A percentile compares a stretch with the other conserved stretches of the same genome.
phyloP scores from a whole-genome alignment of 805 yeast genomes.

The Kurtzmaniella cleridarum region DNA sequence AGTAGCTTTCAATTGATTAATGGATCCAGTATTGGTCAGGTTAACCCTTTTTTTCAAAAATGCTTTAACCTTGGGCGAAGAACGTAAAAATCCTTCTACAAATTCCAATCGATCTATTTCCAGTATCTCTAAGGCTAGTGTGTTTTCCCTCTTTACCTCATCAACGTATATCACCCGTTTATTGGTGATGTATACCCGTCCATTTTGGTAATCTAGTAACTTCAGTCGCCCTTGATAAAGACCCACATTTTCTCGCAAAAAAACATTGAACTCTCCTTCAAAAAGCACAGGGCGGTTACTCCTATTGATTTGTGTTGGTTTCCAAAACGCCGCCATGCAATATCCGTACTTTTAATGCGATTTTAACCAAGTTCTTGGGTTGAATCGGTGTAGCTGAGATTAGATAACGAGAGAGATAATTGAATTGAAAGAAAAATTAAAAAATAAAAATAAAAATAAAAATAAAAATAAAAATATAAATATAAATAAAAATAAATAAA shows the following conservation, averaged over 20 bases:
- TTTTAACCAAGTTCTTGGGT: neutral
- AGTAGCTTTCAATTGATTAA: neutral
- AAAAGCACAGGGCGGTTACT: conserved; percentile 34
- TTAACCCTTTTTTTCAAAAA: conserved; percentile 10
- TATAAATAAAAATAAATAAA: neutral
- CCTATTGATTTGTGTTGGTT: conserved; percentile 30
- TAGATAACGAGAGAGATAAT: neutral
- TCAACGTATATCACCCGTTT: conserved; percentile 71
- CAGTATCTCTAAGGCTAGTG: conserved; percentile 43
- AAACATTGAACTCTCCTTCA: conserved; percentile 28
- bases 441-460: no score
- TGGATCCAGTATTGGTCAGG: neutral
- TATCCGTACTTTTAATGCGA: neutral
- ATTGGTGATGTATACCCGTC: conserved; percentile 74
- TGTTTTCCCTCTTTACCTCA: conserved; percentile 29
- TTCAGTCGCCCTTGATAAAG: conserved; percentile 73
- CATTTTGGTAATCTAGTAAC: conserved; percentile 59
- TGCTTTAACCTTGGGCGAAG: conserved; percentile 70
- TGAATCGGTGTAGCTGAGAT: neutral
- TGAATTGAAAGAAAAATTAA: neutral
- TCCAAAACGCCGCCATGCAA: conserved; percentile 19
- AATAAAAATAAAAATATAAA: no score
- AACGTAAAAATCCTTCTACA: conserved; percentile 56
- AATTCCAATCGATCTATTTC: conserved; percentile 36
- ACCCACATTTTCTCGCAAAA: conserved; percentile 46